Conservation (phyloP, 2,329 filamentous ascomycete species). For the Chaetomiaceae sp. region DNA sequence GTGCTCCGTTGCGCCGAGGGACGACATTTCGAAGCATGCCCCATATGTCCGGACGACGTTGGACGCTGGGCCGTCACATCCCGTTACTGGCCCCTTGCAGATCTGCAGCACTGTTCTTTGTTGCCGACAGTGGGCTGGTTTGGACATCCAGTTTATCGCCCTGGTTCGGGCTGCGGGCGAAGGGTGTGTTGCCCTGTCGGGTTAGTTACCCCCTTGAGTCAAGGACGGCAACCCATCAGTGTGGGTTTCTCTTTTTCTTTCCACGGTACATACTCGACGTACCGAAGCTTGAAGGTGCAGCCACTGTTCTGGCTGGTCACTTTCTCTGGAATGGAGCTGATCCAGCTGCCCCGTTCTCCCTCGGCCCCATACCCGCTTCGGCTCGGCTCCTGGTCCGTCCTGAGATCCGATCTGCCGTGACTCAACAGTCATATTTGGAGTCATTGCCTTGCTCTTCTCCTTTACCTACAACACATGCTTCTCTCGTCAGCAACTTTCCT, state of each 20-base stretch:
- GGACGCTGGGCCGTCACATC: constrained; percentile 15
- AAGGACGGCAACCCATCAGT: constrained; percentile 3
- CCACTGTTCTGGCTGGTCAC: too few species aligned
- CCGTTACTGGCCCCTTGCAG: constrained; percentile 15
- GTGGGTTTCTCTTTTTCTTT: constrained; percentile 8
- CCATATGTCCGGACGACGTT: too few species aligned
- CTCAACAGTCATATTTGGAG: constrained; percentile 15
- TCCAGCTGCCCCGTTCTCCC: constrained; percentile 5
- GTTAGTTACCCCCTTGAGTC: not conserved
- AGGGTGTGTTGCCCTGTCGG: constrained; percentile 3
- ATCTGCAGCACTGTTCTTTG: constrained; percentile 8
- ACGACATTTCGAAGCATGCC: constrained; percentile 3
- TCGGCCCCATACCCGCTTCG: constrained; percentile 12
- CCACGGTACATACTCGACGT: constrained; percentile 5
- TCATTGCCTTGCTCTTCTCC: not conserved
- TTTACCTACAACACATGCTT: not conserved
- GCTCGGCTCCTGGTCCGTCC: constrained; percentile 13
- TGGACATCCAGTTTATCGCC: not conserved
- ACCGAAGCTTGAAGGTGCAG: too few species aligned
- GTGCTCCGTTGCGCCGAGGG: constrained; percentile 18
- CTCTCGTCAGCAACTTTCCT: constrained; percentile 2
- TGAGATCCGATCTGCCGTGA: constrained; percentile 14
- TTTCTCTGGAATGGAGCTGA: not conserved
- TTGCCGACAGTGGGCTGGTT: not conserved
- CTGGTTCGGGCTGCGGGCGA: constrained; percentile 5